Evolutionary conservation across 2,329 filamentous ascomycete genomes (phyloP).

Genomic region (Hymenotorrendiella dingleyae): DNA sequence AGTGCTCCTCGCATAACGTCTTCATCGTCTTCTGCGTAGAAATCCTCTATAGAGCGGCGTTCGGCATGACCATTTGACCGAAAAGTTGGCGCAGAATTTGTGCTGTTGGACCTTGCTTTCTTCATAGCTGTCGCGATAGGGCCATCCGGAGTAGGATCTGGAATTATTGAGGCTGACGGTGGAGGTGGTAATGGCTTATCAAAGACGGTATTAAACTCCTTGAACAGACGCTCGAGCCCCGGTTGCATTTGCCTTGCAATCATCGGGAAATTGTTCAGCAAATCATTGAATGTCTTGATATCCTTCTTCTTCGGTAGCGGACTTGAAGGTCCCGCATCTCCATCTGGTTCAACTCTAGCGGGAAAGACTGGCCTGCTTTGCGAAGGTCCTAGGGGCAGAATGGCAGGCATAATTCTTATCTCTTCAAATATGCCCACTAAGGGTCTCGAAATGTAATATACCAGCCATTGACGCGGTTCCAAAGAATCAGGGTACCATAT

Average conservation of each 20-base stretch:
- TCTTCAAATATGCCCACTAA: slow-evolving; percentile 80
- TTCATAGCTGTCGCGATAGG: slow-evolving; percentile 50
- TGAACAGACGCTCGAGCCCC: slow-evolving; percentile 81
- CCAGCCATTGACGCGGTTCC: slow-evolving; percentile 87
- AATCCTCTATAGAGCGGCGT: slow-evolving; percentile 45
- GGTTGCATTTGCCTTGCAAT: slow-evolving; percentile 95
- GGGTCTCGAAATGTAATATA: slow-evolving; percentile 92
- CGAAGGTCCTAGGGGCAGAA: slow-evolving; percentile 42
- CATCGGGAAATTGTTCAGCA: slow-evolving; percentile 87
- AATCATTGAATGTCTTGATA: slow-evolving; percentile 82
- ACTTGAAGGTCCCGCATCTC: slow-evolving; percentile 16
- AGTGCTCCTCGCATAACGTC: slow-evolving; percentile 82
- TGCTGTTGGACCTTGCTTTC: slow-evolving; percentile 48
- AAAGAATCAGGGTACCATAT: slow-evolving; percentile 87
- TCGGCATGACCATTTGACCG: slow-evolving; percentile 33
- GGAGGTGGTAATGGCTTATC: slow-evolving; percentile 78
- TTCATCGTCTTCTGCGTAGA: slow-evolving; percentile 84
- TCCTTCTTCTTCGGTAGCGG: slow-evolving; percentile 72
- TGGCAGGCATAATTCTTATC: slow-evolving; percentile 62
- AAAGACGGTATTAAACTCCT: slow-evolving; percentile 80
- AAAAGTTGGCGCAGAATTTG: slow-evolving; percentile 26
- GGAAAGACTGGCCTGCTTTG: slow-evolving; percentile 22
- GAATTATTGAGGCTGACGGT: slow-evolving; percentile 54
- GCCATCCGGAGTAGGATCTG: slow-evolving; percentile 52
- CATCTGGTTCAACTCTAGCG: slow-evolving; percentile 12